Percentiles rank a stretch among this genome's conserved stretches.
These are phyloP conservation scores for Emericellopsis atlantica DNA, from an alignment of 2,329 filamentous ascomycete genomes.

Conservation along the genomic window DNA sequence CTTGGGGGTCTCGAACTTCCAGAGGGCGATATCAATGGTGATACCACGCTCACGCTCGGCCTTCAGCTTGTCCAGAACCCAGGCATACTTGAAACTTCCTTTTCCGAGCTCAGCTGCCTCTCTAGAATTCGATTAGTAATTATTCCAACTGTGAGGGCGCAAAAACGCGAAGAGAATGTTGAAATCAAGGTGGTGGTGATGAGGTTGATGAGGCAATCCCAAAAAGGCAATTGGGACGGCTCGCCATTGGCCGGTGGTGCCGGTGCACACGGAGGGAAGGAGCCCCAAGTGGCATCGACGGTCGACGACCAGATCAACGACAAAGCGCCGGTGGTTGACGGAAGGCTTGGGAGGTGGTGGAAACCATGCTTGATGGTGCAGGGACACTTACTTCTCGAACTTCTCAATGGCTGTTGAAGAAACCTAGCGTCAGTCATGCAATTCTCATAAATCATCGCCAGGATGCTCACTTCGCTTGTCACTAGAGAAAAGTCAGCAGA, in stretches of 20 bases:
- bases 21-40: constrained; percentile 98
- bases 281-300: too few relatives aligned
- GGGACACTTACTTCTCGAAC: constrained; percentile 86
- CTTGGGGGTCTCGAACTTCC: constrained; percentile 99
- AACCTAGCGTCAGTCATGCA: too few relatives aligned
- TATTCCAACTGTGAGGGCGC: neutral
- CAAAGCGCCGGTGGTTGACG: too few relatives aligned
- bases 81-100: constrained; percentile 99
- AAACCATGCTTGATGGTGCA: neutral
- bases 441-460: too few relatives aligned
- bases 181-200: too few relatives aligned
- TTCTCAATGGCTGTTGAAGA: constrained; percentile 69
- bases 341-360: neutral
- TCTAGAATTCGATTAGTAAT: constrained; percentile 29
- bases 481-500: constrained; percentile 5
- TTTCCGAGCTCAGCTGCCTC: constrained; percentile 99
- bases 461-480: constrained; percentile 68
- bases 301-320: neutral
- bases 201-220: too few relatives aligned
- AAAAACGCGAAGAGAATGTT: too few relatives aligned
- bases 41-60: constrained; percentile 99
- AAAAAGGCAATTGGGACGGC: too few relatives aligned
- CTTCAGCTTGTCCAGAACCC: constrained; percentile 99
- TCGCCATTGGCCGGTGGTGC: neutral
- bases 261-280: neutral